Conservation (phyloP, 1,284 basidiomycete genomes). For the Irpex rosettiformis region DNA sequence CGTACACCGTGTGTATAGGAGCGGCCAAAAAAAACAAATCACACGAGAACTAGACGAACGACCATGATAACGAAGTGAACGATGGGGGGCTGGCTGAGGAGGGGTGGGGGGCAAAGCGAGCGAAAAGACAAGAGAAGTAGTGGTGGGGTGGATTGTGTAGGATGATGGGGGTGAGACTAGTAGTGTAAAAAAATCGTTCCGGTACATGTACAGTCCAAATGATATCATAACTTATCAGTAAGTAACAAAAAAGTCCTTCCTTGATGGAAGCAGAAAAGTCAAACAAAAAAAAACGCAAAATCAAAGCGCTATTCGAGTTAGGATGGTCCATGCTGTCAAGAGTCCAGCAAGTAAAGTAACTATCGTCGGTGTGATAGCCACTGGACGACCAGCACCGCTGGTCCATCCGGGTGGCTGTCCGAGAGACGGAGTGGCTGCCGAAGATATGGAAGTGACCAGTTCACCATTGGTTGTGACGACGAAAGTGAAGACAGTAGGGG, state of each 20-base stretch:
- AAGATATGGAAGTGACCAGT: slow-evolving; percentile 28
- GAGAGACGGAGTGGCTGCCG: slow-evolving; percentile 27
- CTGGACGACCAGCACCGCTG: slow-evolving; percentile 3
- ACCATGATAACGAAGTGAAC: too few relatives aligned
- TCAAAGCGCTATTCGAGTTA: background rate
- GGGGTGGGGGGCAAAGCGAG: too few relatives aligned
- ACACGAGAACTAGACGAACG: too few relatives aligned
- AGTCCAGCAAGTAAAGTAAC: background rate
- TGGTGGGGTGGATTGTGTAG: background rate
- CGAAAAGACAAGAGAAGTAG: background rate
- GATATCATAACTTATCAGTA: background rate
- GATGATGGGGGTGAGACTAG: background rate
- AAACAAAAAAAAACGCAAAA: background rate
- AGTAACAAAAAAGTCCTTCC: background rate
- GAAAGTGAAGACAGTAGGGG: slow-evolving; percentile 32
- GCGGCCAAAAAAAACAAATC: too few relatives aligned
- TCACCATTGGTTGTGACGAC: slow-evolving; percentile 32
- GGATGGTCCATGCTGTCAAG: background rate
- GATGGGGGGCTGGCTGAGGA: too few relatives aligned
- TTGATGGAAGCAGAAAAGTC: background rate
- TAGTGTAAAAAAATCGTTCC: background rate
- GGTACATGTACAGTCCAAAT: background rate
- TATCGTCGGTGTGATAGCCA: background rate
- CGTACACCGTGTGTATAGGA: too few relatives aligned
- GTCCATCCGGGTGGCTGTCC: slow-evolving; percentile 32